Base-by-base conservation (phyloP, 306 rosid genomes). In the Quercus mongolica region DNA sequence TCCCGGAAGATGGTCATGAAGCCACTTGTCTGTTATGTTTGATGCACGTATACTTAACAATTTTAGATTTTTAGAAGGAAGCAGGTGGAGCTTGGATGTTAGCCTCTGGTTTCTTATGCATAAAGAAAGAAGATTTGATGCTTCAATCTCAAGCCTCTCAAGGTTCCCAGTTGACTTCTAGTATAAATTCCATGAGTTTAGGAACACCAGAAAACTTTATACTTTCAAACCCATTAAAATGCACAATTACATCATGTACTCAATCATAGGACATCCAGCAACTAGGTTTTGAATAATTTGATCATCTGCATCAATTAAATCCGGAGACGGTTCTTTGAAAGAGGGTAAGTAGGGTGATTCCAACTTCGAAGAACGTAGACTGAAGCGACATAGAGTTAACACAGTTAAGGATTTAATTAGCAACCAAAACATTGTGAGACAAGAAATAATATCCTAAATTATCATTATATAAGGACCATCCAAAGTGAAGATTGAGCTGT, bases 401-500 rank as follows among this genome's bases (percentile, higher is more conserved):
- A 68, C 54, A 23, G 62, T 56, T 12, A 83, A 76, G 18, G 87
- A 74, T 83, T 80, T 51, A 30, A 30, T 30, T 30, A 30, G 51
- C 76, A 65, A 61, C 81, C 69, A 80, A 25, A 25, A 83, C 59
- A n/a, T 61, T 55, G 1, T 3, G 12, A 3, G 86, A 83, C 67
- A 86, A 51, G 72, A 23, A 12, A 35, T 35, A 35, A 35, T 35
- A 5, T 35, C 41, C 8, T 35, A 6, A 6, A 20, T 20, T 33
- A 5, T 33, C 41, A 20, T 20, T 33, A 5, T 33, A 55, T 11
- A 8, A 28, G 8, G 41, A 35, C 41, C 2, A 35, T 35, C 8
- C 41, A 35, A 80, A 76, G 15, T n/a, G 14, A 41, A 81, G 76
- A 10, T 86, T n/a, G 1, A 83, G 82, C 18, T 79, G 78, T 31